phyloP scores from a whole-genome alignment of 306 rosid species.

The Castanea sativa region DNA sequence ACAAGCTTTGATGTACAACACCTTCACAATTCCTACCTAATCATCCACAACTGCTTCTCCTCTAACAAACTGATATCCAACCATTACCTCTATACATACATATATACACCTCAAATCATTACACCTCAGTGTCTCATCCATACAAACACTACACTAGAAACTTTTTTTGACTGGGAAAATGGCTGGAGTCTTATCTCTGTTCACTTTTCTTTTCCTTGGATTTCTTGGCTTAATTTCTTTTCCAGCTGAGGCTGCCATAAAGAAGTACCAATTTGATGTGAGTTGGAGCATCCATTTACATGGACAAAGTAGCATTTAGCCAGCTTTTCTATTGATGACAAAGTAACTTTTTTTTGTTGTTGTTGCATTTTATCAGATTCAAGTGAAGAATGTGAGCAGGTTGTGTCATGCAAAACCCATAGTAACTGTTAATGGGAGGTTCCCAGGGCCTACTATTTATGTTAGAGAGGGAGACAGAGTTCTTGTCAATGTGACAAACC shows the following conservation, averaged over 20 bases:
- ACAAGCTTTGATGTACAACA: conserved; percentile 49
- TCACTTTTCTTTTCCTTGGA: conserved; percentile 32
- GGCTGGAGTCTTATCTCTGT: conserved; percentile 21
- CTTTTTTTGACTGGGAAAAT: conserved; percentile 29
- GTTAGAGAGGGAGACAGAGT: conserved; percentile 77
- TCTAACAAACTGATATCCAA: conserved; percentile 22
- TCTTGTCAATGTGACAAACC: conserved; percentile 72
- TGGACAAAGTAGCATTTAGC: conserved; percentile 1
- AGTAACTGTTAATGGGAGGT: conserved; percentile 78
- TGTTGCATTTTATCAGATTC: conserved; percentile 43
- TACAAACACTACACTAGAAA: conserved; percentile 3
- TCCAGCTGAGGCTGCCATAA: conserved; percentile 68
- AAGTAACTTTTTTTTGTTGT: not conserved
- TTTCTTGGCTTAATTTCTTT: conserved; percentile 44
- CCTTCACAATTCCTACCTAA: conserved; percentile 43
- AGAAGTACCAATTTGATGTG: conserved; percentile 83
- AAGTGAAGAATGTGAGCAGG: conserved; percentile 81
- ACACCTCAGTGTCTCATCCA: conserved; percentile 26
- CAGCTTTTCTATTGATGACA: not conserved
- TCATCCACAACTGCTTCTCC: not conserved
- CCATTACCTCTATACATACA: conserved; percentile 22
- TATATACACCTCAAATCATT: conserved; percentile 32
- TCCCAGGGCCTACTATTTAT: conserved; percentile 75
- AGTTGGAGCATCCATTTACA: conserved; percentile 1
- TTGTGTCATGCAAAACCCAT: conserved; percentile 83